Conservation (phyloP, 116 monocot genomes). For the Phalaenopsis hybrid region DNA sequence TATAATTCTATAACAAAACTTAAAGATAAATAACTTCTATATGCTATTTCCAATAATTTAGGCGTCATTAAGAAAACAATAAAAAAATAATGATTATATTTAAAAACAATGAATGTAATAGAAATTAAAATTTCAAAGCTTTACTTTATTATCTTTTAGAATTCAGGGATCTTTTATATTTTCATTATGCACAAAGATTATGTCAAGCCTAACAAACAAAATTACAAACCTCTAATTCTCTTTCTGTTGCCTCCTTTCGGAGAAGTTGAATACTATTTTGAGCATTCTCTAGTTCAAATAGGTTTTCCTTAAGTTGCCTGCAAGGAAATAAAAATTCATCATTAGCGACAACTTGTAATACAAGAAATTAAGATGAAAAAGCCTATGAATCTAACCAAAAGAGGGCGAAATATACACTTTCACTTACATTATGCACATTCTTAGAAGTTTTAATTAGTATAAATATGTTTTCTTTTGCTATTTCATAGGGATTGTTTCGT, state of each 20-base stretch:
- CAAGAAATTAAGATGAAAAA: neutral
- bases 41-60: too few species aligned
- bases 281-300: slow-evolving; percentile 31
- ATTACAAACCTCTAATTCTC: slow-evolving; percentile 63
- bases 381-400: slow-evolving; percentile 27
- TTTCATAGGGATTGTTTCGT: too few species aligned
- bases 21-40: too few species aligned
- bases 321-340: slow-evolving; percentile 8
- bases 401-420: slow-evolving; percentile 12
- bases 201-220: neutral
- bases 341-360: neutral
- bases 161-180: neutral
- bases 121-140: too few species aligned
- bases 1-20: too few species aligned
- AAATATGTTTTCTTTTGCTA: too few species aligned
- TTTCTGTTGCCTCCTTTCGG: slow-evolving; percentile 52
- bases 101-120: too few species aligned
- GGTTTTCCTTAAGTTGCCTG: slow-evolving; percentile 37
- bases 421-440: slow-evolving; percentile 6
- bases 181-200: neutral
- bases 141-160: neutral
- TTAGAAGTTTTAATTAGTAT: slow-evolving; percentile 8
- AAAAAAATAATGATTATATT: too few species aligned
- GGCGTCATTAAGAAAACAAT: too few species aligned
- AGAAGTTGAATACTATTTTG: slow-evolving; percentile 43